These are phyloP conservation scores for Suillus luteus DNA, from an alignment of 768 basidiomycete species.

Conservation along the genomic window DNA sequence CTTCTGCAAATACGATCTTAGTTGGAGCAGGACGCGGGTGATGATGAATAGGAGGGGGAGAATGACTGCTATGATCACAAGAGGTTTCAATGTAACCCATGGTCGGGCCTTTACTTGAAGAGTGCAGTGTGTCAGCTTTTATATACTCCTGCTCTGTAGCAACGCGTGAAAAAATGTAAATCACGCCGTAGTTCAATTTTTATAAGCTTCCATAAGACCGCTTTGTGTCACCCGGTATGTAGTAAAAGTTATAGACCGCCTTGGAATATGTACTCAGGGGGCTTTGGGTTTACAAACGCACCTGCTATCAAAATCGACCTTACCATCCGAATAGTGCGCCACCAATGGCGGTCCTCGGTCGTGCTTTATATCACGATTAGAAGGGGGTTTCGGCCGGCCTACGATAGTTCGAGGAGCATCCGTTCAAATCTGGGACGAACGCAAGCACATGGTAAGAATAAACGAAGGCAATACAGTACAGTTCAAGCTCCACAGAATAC, in stretches of 20 bases:
- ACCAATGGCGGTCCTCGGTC: too few species aligned
- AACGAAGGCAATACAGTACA: neutral
- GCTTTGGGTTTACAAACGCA: neutral
- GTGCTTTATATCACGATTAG: neutral
- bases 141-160: neutral
- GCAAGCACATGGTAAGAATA: neutral
- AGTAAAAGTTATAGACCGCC: neutral
- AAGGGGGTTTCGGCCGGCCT: neutral
- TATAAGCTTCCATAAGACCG: too few species aligned
- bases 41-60: neutral
- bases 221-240: neutral
- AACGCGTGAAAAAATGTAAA: neutral
- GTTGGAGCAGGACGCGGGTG: neutral
- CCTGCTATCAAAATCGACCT: neutral
- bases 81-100: neutral
- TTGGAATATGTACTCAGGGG: neutral
- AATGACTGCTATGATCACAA: neutral
- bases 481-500: neutral
- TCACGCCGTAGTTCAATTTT: neutral
- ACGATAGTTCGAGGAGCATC: neutral
- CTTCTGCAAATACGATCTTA: neutral
- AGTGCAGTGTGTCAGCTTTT: neutral
- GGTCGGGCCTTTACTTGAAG: neutral
- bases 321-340: neutral
- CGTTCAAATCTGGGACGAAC: neutral